A percentile compares a stretch with the other conserved stretches of the same genome.
Evolutionary conservation across 345 rosid genomes (phyloP).

Genomic region (Eucalyptus regnans): DNA sequence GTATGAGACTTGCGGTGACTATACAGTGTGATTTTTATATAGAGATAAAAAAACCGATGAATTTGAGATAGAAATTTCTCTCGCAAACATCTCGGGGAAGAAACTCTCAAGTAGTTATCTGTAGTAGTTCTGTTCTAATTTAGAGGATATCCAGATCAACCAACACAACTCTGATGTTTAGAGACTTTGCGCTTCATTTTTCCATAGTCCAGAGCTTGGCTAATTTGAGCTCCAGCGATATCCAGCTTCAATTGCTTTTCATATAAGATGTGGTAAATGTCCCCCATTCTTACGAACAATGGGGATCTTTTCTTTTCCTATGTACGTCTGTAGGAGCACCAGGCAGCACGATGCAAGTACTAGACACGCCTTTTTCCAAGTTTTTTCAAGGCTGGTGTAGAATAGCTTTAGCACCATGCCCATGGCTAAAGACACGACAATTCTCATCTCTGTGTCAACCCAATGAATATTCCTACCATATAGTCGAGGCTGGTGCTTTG

Average conservation of each 20-base stretch:
- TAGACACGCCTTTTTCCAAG: background rate
- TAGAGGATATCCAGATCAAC: background rate
- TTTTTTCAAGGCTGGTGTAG: background rate
- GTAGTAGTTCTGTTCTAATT: background rate
- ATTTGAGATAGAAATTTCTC: background rate
- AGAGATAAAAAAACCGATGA: background rate
- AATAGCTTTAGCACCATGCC: background rate
- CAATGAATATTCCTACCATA: background rate
- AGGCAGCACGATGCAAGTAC: background rate
- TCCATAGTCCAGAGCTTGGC: background rate
- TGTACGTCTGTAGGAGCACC: background rate
- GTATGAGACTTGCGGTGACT: background rate
- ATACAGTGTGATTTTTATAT: background rate
- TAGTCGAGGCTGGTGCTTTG: background rate
- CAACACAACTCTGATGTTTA: background rate
- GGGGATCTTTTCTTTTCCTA: background rate
- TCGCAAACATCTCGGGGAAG: background rate
- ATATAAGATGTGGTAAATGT: background rate
- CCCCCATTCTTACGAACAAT: background rate
- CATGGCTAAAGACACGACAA: background rate
- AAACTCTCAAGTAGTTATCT: background rate
- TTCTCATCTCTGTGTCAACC: background rate
- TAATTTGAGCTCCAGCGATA: background rate
- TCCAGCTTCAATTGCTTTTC: background rate
- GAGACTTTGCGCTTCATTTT: background rate